phyloP scores from a whole-genome alignment of 129 eudicot species.

The Tagetes patula region DNA sequence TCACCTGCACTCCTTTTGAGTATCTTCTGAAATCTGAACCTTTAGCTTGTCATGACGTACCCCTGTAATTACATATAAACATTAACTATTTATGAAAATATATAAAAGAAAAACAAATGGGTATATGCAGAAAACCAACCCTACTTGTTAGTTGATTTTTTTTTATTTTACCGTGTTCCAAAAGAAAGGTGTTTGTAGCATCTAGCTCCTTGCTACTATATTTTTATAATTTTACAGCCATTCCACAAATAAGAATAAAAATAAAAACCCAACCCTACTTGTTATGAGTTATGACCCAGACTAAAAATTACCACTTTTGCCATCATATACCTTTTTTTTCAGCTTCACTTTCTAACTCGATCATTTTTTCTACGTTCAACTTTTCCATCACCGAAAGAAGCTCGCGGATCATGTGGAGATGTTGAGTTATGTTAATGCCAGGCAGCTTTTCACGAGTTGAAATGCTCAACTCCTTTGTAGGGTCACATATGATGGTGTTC shows the following conservation, averaged over 20 bases:
- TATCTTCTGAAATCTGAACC: conserved; percentile 40
- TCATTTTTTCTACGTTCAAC: conserved; percentile 49
- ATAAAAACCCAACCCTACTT: not conserved
- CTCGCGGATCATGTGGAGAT: conserved; percentile 53
- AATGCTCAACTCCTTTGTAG: not conserved
- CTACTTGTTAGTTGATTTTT: too few species aligned
- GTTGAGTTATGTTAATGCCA: conserved; percentile 36
- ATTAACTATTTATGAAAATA: not conserved
- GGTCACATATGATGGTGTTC: not conserved
- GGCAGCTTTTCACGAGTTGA: conserved; percentile 31
- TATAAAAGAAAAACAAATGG: not conserved
- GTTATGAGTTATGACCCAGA: not conserved
- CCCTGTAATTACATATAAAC: conserved; percentile 43
- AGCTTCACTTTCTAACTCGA: conserved; percentile 60
- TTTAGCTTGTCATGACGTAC: conserved; percentile 33
- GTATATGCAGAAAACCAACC: not conserved
- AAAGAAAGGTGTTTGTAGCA: too few species aligned
- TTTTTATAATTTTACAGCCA: too few species aligned
- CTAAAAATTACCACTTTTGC: not conserved
- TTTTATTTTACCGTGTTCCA: too few species aligned
- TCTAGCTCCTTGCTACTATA: too few species aligned
- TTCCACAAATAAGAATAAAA: too few species aligned
- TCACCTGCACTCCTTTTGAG: conserved; percentile 59
- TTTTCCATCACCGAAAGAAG: conserved; percentile 70
- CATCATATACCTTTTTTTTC: conserved; percentile 34